These are phyloP conservation scores for Metschnikowia gruessii DNA, from an alignment of 805 yeast genomes.

Conservation along the genomic window DNA sequence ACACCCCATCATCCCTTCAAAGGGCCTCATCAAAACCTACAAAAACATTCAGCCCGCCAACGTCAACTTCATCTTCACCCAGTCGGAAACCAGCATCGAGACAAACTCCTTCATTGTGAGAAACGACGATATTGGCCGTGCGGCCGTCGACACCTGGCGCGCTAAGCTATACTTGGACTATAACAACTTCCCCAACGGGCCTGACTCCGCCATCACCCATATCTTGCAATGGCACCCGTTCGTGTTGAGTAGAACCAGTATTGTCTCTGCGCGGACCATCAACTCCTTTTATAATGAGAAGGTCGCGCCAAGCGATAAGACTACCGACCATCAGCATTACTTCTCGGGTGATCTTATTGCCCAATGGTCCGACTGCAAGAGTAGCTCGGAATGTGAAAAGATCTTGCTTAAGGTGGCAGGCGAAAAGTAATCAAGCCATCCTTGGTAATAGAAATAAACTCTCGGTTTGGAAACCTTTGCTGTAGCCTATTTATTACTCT, in stretches of 20 bases:
- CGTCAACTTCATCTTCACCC: constrained; percentile 64
- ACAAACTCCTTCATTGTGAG: constrained; percentile 69
- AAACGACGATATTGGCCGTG: constrained; percentile 62
- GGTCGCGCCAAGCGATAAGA: constrained; percentile 17
- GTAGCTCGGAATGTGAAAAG: constrained; percentile 49
- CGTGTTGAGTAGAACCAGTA: constrained; percentile 64
- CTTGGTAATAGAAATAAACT: background rate
- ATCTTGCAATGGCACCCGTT: constrained; percentile 94
- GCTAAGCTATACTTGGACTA: constrained; percentile 71
- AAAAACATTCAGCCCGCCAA: constrained; percentile 53
- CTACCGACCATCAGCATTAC: constrained; percentile 48
- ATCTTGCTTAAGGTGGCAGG: constrained; percentile 28
- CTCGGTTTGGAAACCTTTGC: background rate
- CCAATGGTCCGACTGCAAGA: constrained; percentile 55
- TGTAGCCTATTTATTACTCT: no score
- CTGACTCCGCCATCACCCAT: constrained; percentile 76
- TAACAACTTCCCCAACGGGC: constrained; percentile 55
- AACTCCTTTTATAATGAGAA: constrained; percentile 26
- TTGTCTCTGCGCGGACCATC: constrained; percentile 54
- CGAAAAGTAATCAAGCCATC: background rate
- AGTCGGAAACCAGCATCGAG: constrained; percentile 60
- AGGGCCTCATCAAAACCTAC: constrained; percentile 67
- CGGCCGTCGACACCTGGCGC: constrained; percentile 75
- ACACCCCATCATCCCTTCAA: constrained; percentile 69
- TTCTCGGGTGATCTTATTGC: constrained; percentile 66